These are phyloP conservation scores for Monsonia emarginata DNA, from an alignment of 441 rosid species.

Conservation along the genomic window DNA sequence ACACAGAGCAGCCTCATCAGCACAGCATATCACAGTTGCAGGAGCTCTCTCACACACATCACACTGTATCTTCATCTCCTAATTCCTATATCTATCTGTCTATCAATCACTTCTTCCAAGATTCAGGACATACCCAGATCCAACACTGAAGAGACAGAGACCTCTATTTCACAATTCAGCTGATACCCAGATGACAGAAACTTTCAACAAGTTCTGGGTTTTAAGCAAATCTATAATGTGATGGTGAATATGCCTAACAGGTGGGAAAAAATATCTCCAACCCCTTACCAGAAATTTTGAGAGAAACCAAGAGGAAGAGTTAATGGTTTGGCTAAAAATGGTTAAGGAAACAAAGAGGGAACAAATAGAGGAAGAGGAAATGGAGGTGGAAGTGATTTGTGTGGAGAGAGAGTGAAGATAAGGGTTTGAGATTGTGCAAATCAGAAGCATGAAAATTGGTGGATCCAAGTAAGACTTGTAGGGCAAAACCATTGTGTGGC, in stretches of 20 bases:
- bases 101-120: background rate
- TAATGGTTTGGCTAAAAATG: too few species aligned
- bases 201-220: background rate
- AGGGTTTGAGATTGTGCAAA: constrained; percentile 26
- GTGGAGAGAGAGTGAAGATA: constrained; percentile 26
- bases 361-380: background rate
- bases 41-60: constrained; percentile 72
- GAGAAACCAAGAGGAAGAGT: constrained; percentile 4
- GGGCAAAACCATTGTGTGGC: constrained; percentile 30
- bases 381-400: constrained; percentile 21
- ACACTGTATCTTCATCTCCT: constrained; percentile 71
- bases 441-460: constrained; percentile 26
- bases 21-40: constrained; percentile 62
- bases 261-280: constrained; percentile 4
- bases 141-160: too few species aligned
- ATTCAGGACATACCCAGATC: background rate
- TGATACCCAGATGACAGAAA: too few species aligned
- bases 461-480: constrained; percentile 27
- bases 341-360: background rate
- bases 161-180: too few species aligned
- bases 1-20: constrained; percentile 72
- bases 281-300: background rate
- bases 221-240: background rate
- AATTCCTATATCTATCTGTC: too few species aligned
- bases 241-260: background rate